phyloP scores from a whole-genome alignment of 306 rosid genomes.

The Betula pendula region DNA sequence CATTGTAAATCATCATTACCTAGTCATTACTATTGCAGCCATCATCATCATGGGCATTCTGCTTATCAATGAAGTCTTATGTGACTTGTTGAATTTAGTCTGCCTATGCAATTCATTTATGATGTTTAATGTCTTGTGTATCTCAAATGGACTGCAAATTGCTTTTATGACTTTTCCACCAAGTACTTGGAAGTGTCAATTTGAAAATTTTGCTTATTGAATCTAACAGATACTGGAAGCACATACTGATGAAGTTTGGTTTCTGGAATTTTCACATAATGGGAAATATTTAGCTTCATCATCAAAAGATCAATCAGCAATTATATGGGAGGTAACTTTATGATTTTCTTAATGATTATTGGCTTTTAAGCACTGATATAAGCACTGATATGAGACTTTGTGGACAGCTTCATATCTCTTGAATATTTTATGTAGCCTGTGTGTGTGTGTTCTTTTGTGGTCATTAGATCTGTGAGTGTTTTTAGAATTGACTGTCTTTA shows the following conservation, averaged over 20 bases:
- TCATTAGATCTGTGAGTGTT: constrained; percentile 20
- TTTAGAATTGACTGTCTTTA: constrained; percentile 28
- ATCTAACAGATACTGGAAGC: constrained; percentile 41
- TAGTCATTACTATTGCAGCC: not conserved
- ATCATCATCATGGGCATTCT: not conserved
- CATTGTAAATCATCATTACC: not conserved
- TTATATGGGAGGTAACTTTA: constrained; percentile 58
- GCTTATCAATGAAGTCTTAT: not conserved
- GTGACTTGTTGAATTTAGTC: not conserved
- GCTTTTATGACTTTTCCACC: not conserved
- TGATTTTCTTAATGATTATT: too few relatives aligned
- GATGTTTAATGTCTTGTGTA: not conserved
- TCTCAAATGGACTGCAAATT: not conserved
- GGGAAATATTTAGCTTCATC: constrained; percentile 57
- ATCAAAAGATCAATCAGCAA: constrained; percentile 48
- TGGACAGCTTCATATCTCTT: not conserved
- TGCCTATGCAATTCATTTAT: too few relatives aligned
- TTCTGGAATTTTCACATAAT: constrained; percentile 51
- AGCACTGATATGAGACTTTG: not conserved
- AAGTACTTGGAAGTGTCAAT: not conserved
- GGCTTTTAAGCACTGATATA: not conserved
- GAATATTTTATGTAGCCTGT: not conserved
- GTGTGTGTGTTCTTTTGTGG: not conserved
- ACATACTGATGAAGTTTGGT: constrained; percentile 60
- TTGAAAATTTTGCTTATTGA: constrained; percentile 5